These are phyloP conservation scores for Dendrobium nobile DNA, from an alignment of 106 monocot species.

Conservation along the genomic window DNA sequence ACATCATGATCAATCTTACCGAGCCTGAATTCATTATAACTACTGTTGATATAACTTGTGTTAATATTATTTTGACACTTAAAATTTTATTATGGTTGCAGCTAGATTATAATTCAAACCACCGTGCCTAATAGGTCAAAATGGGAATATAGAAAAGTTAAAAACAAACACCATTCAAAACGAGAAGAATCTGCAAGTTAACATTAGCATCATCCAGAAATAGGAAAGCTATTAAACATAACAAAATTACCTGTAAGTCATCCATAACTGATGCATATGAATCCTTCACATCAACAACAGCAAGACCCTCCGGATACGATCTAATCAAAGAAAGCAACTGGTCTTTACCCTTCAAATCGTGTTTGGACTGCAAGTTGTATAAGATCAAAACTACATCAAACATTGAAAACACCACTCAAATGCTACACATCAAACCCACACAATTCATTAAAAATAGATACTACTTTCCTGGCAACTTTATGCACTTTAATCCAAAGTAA, in stretches of 20 bases:
- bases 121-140: background rate
- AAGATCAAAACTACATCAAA: slow-evolving; percentile 8
- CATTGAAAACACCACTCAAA: background rate
- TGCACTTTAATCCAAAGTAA: slow-evolving; percentile 1
- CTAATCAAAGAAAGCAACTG: slow-evolving; percentile 66
- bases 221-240: background rate
- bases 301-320: slow-evolving; percentile 72
- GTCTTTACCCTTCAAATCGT: slow-evolving; percentile 81
- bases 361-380: slow-evolving; percentile 61
- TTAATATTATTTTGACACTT: background rate
- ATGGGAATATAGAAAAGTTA: background rate
- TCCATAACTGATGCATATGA: slow-evolving; percentile 76
- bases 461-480: background rate
- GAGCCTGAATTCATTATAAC: background rate
- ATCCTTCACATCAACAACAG: slow-evolving; percentile 95
- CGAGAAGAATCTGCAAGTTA: background rate
- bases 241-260: slow-evolving; percentile 60
- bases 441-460: background rate
- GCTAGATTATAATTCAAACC: background rate
- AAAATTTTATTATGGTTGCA: background rate
- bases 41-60: background rate
- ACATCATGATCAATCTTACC: background rate
- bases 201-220: background rate
- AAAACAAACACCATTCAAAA: background rate
- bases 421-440: background rate